A percentile compares a stretch with the other conserved stretches of the same genome.
Evolutionary conservation across 2,329 filamentous ascomycete genomes (phyloP).

Genomic region (Juglanconis juglandina): DNA sequence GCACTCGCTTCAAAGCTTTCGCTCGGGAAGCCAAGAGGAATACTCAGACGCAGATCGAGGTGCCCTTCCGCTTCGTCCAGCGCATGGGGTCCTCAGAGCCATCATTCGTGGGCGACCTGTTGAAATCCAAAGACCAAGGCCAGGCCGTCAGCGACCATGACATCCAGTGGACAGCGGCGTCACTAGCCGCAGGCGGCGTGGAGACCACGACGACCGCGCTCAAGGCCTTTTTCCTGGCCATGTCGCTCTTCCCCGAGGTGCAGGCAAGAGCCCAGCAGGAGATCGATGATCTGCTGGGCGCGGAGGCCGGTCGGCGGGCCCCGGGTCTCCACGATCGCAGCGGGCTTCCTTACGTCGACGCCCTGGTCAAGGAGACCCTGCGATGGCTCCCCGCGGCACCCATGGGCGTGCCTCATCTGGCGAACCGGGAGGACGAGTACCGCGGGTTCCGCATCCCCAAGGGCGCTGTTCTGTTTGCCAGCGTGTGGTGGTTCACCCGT

Average conservation of each 20-base stretch:
- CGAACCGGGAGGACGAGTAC: slow-evolving; percentile 21
- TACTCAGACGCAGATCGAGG: slow-evolving; percentile 15
- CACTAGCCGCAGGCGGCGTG: neutral
- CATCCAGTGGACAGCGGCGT: neutral
- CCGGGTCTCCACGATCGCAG: neutral
- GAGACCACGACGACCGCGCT: slow-evolving; percentile 7
- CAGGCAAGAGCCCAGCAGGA: slow-evolving; percentile 30
- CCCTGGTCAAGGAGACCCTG: slow-evolving; percentile 3
- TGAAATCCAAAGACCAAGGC: neutral
- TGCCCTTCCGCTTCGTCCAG: slow-evolving; percentile 23
- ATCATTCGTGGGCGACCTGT: neutral
- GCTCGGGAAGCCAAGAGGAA: slow-evolving; percentile 16
- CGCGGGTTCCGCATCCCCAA: slow-evolving; percentile 3
- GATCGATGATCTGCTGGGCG: slow-evolving; percentile 14
- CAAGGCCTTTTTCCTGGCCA: slow-evolving; percentile 37
- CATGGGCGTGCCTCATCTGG: slow-evolving; percentile 30
- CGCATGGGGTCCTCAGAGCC: slow-evolving; percentile 15
- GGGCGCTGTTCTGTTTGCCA: neutral
- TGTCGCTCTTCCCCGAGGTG: slow-evolving; percentile 38
- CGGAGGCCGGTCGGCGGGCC: slow-evolving; percentile 6
- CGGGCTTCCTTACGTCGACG: slow-evolving; percentile 8
- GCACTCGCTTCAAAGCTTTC: slow-evolving; percentile 24
- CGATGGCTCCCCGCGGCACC: slow-evolving; percentile 15
- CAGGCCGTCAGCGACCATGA: neutral
- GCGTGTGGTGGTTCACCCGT: neutral